A percentile compares a stretch with the other conserved stretches of the same genome.
phyloP scores from a whole-genome alignment of 345 rosid genomes.

The Punica granatum region DNA sequence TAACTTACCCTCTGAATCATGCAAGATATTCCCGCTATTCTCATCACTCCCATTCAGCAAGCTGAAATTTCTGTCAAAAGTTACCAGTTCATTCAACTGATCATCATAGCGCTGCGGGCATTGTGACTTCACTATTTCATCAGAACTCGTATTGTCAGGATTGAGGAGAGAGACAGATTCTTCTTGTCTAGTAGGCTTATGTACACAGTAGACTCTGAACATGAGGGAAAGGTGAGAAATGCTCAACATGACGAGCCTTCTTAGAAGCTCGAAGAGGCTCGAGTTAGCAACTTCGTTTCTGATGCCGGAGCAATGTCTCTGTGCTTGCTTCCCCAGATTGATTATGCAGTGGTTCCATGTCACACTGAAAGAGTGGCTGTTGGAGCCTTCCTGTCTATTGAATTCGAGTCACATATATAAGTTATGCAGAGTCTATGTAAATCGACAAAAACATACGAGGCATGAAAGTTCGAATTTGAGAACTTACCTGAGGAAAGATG shows the following conservation, averaged over 20 bases:
- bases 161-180: conserved; percentile 27
- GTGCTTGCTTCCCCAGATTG: conserved; percentile 49
- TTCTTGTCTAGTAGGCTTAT: conserved; percentile 10
- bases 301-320: conserved; percentile 48
- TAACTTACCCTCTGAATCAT: conserved; percentile 11
- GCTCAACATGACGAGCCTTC: conserved; percentile 36
- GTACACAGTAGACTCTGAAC: conserved; percentile 32
- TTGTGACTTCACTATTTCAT: conserved; percentile 11
- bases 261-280: conserved; percentile 17
- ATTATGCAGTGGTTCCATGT: conserved; percentile 66
- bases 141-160: conserved; percentile 18
- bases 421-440: conserved; percentile 15
- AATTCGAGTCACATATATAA: conserved; percentile 17
- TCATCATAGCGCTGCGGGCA: background rate
- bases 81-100: conserved; percentile 30
- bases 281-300: conserved; percentile 50
- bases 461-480: background rate
- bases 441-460: background rate
- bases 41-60: conserved; percentile 1
- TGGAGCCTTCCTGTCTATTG: conserved; percentile 59
- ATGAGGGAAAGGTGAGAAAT: conserved; percentile 51
- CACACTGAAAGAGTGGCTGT: conserved; percentile 30
- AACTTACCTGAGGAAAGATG: conserved; percentile 36
- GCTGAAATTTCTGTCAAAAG: conserved; percentile 13
- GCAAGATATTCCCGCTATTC: background rate